Conservation (phyloP, 2,329 filamentous ascomycete species). For the Hypoxylon sp. region DNA sequence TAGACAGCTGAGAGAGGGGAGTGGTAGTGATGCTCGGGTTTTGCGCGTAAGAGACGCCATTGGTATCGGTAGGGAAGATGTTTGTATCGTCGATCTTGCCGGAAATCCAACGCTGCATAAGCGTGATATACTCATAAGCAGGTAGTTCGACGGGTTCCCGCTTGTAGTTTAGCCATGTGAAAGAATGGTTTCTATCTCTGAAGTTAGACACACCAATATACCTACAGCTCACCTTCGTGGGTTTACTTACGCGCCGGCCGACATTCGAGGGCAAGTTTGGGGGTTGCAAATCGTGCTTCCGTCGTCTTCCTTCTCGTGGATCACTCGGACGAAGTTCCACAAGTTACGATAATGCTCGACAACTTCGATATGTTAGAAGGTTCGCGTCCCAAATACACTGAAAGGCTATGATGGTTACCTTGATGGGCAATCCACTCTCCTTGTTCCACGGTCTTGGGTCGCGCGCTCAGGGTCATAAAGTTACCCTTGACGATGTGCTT, state of each 20-base stretch:
- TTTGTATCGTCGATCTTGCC: conserved; percentile 92
- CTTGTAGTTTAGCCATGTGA: conserved; percentile 94
- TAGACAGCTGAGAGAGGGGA: conserved; percentile 74
- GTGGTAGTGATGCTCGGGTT: conserved; percentile 72
- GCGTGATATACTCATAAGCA: conserved; percentile 92
- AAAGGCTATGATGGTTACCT: conserved; percentile 69
- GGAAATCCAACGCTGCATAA: conserved; percentile 97
- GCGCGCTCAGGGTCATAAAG: conserved; percentile 94
- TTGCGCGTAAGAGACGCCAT: conserved; percentile 76
- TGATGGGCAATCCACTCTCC: conserved; percentile 98
- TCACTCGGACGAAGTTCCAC: conserved; percentile 89
- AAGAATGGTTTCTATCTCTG: conserved; percentile 81
- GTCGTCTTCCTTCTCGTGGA: conserved; percentile 87
- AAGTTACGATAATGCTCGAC: conserved; percentile 93
- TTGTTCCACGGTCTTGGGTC: conserved; percentile 92
- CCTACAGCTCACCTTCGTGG: neutral
- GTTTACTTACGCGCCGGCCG: conserved; percentile 85
- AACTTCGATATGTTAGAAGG: conserved; percentile 66
- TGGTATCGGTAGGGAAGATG: conserved; percentile 91
- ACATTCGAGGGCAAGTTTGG: conserved; percentile 89
- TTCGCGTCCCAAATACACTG: neutral
- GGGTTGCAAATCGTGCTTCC: conserved; percentile 87
- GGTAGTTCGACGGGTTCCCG: conserved; percentile 92
- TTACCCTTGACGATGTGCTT: conserved; percentile 96
- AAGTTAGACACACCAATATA: conserved; percentile 36